These are phyloP conservation scores for Nakazawaea wyomingensis DNA, from an alignment of 805 yeast species.

Conservation along the genomic window DNA sequence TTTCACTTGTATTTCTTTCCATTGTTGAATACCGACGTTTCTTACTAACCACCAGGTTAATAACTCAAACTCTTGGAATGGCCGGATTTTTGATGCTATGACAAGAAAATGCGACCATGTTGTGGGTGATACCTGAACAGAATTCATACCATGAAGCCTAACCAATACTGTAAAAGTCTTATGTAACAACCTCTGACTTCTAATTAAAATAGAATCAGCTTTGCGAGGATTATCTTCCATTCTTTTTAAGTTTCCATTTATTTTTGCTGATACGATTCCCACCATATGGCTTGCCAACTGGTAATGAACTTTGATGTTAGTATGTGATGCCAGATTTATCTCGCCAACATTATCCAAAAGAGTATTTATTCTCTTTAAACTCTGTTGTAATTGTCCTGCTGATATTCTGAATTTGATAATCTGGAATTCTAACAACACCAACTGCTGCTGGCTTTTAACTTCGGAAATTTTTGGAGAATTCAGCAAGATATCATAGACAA, in stretches of 20 bases:
- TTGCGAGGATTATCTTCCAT: background rate
- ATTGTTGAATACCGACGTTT: background rate
- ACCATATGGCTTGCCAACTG: background rate
- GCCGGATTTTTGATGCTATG: conserved; percentile 12
- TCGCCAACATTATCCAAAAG: background rate
- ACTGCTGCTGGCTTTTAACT: background rate
- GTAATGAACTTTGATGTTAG: background rate
- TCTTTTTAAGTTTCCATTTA: background rate
- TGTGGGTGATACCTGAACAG: conserved; percentile 5
- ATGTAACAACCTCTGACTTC: background rate
- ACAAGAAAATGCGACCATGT: conserved; percentile 18
- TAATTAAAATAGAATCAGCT: background rate
- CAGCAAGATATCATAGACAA: conserved; percentile 2
- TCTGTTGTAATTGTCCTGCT: conserved; percentile 3
- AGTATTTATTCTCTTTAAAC: background rate
- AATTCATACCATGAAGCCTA: conserved; percentile 8
- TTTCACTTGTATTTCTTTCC: conserved; percentile 4
- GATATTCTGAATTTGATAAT: conserved; percentile 6
- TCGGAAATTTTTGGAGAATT: background rate
- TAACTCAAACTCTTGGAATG: conserved; percentile 13
- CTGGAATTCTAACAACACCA: conserved; percentile 2
- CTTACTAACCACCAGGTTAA: conserved; percentile 14
- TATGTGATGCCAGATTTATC: too few relatives aligned
- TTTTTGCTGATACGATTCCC: background rate
- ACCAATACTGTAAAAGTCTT: conserved; percentile 10